Base-by-base conservation (phyloP, 78 protist species). In the Dictyostelium purpureum region DNA sequence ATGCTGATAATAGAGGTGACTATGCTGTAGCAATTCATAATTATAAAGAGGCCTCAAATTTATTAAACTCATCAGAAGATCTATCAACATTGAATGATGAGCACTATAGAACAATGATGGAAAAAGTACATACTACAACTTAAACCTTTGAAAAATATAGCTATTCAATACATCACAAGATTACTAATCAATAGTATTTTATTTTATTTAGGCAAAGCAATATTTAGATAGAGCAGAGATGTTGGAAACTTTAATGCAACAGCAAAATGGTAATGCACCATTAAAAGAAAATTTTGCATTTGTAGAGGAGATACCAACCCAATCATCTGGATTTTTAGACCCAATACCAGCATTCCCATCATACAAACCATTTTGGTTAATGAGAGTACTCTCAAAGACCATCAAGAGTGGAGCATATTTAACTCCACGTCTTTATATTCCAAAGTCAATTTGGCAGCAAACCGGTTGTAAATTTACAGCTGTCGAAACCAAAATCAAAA, bases 1-100 rank as follows among this genome's bases (percentile, higher is more conserved):
- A 85, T 85, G 92, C 92, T 19, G 92, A 85, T 73, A 85, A 85
- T 73, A 73, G 92, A 47, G 92, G 92, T 40, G 92, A 85, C 21
- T 85, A 85, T 73, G 28, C 92, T 31, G 92, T 73, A 0, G 92
- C 92, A 7, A 85, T 85, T 18, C 78, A 56, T n/a, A 85, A 85
- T 42, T 85, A 85, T 33, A 51, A 82, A 61, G 92, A 85, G 35
- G 92, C 92, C 4, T 52, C 92, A 40, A 85, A 85, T 61, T 66
- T 85, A 14, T 85, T 85, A 26, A 85, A 85, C 61, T 75, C 92
- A 19, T 66, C 82, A 0, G 92, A 85, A 14, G 92, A 85, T 61
- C 35, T 73, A 37, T 26, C 92, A 45, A 43, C 75, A 24, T 52
- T 85, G 11, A 85, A 85, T 59, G 82, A 85, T 59, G 92, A 85